Conservation (phyloP, 495 filamentous ascomycete species). For the Aspergillus hancockii region DNA sequence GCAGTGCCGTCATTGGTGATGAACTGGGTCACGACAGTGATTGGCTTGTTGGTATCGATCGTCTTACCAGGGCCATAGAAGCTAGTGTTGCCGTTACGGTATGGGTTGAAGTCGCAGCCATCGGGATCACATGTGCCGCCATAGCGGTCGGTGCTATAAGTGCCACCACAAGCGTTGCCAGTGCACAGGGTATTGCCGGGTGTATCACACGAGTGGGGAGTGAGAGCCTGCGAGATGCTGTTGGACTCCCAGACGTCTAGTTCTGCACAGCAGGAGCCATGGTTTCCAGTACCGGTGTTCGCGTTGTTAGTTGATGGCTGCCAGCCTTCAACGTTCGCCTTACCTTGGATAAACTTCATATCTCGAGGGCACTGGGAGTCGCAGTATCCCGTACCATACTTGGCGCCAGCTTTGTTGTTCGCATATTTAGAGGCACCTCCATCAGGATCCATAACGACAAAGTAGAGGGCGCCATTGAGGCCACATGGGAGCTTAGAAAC, state of each 20-base stretch:
- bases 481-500: conserved; percentile 65
- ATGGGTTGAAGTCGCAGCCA: conserved; percentile 80
- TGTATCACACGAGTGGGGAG: conserved; percentile 64
- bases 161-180: conserved; percentile 56
- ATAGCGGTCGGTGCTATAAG: conserved; percentile 45
- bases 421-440: conserved; percentile 55
- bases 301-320: conserved; percentile 54
- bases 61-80: conserved; percentile 65
- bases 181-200: conserved; percentile 58
- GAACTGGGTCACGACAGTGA: conserved; percentile 76
- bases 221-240: conserved; percentile 55
- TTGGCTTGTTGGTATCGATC: conserved; percentile 61
- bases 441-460: conserved; percentile 63
- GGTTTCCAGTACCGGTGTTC: conserved; percentile 59
- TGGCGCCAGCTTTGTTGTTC: conserved; percentile 66
- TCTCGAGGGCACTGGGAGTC: conserved; percentile 70
- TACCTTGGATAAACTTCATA: conserved; percentile 69
- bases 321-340: conserved; percentile 65
- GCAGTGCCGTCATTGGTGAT: conserved; percentile 55
- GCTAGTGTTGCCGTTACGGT: conserved; percentile 59
- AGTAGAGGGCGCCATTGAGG: conserved; percentile 72
- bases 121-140: conserved; percentile 69
- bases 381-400: conserved; percentile 76
- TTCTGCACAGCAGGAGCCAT: conserved; percentile 71
- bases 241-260: conserved; percentile 78